Evolutionary conservation across 2,329 filamentous ascomycete genomes (phyloP).

Genomic region (Tolypocladium tropicale): DNA sequence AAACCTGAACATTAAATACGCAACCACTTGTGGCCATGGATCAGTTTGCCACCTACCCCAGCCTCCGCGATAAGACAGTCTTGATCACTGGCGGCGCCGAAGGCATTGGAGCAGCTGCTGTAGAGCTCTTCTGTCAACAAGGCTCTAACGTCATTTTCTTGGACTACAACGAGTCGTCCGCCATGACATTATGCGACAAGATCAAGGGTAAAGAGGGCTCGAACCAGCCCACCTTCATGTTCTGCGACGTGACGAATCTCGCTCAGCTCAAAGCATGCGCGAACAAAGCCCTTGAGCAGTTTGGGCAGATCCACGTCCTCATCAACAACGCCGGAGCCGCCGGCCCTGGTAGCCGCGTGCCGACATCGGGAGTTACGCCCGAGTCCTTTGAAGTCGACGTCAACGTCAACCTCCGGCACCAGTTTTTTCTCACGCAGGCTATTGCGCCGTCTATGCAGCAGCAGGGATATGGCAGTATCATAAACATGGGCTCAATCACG

Average conservation of each 20-base stretch:
- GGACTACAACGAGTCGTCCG: slow-evolving; percentile 24
- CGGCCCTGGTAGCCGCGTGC: slow-evolving; percentile 11
- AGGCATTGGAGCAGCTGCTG: slow-evolving; percentile 34
- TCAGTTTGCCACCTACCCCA: slow-evolving; percentile 27
- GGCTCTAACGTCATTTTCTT: slow-evolving; percentile 34
- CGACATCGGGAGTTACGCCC: slow-evolving; percentile 25
- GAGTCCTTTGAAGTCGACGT: slow-evolving; percentile 32
- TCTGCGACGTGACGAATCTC: slow-evolving; percentile 32
- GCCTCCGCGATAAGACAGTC: slow-evolving; percentile 27
- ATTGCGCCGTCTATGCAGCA: slow-evolving; percentile 48
- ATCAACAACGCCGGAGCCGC: slow-evolving; percentile 67
- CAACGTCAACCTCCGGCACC: slow-evolving; percentile 32
- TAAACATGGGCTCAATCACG: slow-evolving; percentile 43
- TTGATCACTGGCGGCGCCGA: slow-evolving; percentile 35
- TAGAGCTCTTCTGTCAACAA: slow-evolving; percentile 32
- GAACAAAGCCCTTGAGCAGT: slow-evolving; percentile 16
- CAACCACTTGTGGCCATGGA: no score
- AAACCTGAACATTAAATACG: no score
- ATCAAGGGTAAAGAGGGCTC: slow-evolving; percentile 7
- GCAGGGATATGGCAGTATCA: slow-evolving; percentile 33
- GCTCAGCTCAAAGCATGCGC: slow-evolving; percentile 20
- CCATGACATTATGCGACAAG: slow-evolving; percentile 17
- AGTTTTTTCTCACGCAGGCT: slow-evolving; percentile 62
- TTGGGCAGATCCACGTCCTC: slow-evolving; percentile 55
- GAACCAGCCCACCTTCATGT: slow-evolving; percentile 23